Conservation (phyloP, 2,329 filamentous ascomycete species). For the Helotiales sp. region DNA sequence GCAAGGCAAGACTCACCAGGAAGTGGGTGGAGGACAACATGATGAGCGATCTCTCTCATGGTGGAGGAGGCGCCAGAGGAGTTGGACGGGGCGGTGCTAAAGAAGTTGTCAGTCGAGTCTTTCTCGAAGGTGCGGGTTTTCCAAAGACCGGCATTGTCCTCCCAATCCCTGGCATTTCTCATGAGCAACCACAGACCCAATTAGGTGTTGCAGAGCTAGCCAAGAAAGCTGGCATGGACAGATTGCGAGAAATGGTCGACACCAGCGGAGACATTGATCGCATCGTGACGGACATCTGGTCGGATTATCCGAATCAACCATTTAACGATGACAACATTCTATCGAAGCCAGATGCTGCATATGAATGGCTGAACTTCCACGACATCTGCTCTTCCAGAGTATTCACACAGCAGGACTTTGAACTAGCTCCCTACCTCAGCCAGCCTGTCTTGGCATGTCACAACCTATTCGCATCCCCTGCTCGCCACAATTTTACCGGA, state of each 20-base stretch:
- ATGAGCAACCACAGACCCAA: slow-evolving; percentile 49
- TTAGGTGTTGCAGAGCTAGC: slow-evolving; percentile 71
- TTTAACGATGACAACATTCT: slow-evolving; percentile 93
- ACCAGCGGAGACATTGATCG: slow-evolving; percentile 77
- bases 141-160: slow-evolving; percentile 34
- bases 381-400: slow-evolving; percentile 78
- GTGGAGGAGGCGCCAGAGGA: slow-evolving; percentile 69
- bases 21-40: slow-evolving; percentile 77
- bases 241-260: slow-evolving; percentile 74
- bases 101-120: slow-evolving; percentile 77
- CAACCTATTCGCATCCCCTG: slow-evolving; percentile 77
- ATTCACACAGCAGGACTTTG: slow-evolving; percentile 88
- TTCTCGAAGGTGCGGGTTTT: slow-evolving; percentile 77
- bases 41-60: slow-evolving; percentile 65
- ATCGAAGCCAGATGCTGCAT: slow-evolving; percentile 75
- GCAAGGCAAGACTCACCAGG: slow-evolving; percentile 57
- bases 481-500: slow-evolving; percentile 43
- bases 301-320: slow-evolving; percentile 79
- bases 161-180: slow-evolving; percentile 30
- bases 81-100: slow-evolving; percentile 70
- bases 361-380: slow-evolving; percentile 96
- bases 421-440: slow-evolving; percentile 82
- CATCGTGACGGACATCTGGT: slow-evolving; percentile 81
- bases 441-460: slow-evolving; percentile 90
- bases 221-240: slow-evolving; percentile 71